Evolutionary conservation across 768 basidiomycete species (phyloP).

Genomic region (Calocybe gangraenosa): DNA sequence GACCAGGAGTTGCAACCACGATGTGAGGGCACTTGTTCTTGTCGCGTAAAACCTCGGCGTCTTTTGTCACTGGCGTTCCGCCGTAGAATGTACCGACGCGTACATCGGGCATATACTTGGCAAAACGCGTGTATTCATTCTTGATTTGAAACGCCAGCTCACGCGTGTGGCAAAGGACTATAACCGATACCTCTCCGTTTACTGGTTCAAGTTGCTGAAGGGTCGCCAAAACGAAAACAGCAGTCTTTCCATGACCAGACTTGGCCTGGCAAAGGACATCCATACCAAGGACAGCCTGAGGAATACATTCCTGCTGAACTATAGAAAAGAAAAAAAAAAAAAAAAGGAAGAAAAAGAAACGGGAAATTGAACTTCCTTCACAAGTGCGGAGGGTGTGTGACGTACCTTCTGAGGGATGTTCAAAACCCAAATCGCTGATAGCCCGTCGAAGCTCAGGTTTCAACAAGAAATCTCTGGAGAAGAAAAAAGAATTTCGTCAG

Average conservation of each 20-base stretch:
- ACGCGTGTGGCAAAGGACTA: conserved; percentile 98
- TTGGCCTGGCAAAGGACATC: conserved; percentile 99
- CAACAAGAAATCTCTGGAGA: conserved; percentile 86
- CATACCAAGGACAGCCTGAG: conserved; percentile 98
- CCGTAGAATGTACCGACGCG: conserved; percentile 98
- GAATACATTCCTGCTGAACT: conserved; percentile 99
- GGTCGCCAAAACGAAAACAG: conserved; percentile 97
- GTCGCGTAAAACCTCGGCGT: conserved; percentile 90
- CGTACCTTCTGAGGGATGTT: conserved; percentile 98
- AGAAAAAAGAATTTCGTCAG: conserved; percentile 17
- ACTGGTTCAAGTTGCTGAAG: conserved; percentile 98
- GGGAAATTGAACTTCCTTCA: no score
- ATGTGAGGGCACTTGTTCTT: conserved; percentile 98
- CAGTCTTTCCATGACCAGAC: conserved; percentile 98
- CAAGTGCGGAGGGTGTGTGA: neutral
- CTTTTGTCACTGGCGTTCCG: conserved; percentile 91
- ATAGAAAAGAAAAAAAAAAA: conserved; percentile 1
- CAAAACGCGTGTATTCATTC: conserved; percentile 99
- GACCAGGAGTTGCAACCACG: conserved; percentile 96
- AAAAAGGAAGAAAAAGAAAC: no score
- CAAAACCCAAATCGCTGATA: conserved; percentile 99
- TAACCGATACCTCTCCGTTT: conserved; percentile 94
- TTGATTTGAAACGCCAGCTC: conserved; percentile 99
- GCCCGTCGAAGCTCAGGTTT: conserved; percentile 97
- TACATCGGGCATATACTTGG: conserved; percentile 99